Evolutionary conservation across 2,329 filamentous ascomycete species (phyloP).

Genomic region (Pseudocercospora musae): DNA sequence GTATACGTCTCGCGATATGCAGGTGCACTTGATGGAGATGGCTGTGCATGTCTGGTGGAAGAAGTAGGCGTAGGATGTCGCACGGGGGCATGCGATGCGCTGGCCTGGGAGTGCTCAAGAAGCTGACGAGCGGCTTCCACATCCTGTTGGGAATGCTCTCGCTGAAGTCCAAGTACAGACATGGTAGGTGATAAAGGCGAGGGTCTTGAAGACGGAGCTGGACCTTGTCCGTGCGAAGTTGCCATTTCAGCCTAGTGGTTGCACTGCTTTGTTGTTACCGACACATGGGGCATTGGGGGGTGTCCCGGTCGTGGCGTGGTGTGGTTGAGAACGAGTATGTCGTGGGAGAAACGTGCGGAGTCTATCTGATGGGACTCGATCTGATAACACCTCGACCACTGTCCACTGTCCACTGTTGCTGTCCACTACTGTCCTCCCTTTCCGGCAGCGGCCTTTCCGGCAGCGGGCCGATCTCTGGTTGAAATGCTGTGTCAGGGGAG

Average conservation of each 20-base stretch:
- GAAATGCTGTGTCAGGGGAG: background rate
- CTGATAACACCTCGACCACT: background rate
- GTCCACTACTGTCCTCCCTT: background rate
- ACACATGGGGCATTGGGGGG: conserved; percentile 9
- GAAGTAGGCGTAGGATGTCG: conserved; percentile 4
- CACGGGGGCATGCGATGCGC: conserved; percentile 20
- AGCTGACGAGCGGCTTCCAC: conserved; percentile 50
- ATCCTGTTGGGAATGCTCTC: conserved; percentile 47
- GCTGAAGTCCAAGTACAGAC: conserved; percentile 16
- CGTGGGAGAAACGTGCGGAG: conserved; percentile 14
- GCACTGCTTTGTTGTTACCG: conserved; percentile 7
- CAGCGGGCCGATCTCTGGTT: background rate
- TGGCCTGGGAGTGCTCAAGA: conserved; percentile 45
- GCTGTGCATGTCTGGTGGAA: conserved; percentile 4
- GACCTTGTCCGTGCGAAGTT: conserved; percentile 9
- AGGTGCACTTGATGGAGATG: background rate
- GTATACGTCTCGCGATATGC: conserved; percentile 7
- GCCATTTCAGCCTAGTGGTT: conserved; percentile 10
- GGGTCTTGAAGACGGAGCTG: conserved; percentile 7
- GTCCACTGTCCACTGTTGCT: no score
- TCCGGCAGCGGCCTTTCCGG: background rate
- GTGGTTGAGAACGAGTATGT: conserved; percentile 1
- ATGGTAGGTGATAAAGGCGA: conserved; percentile 21
- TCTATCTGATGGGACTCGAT: conserved; percentile 15
- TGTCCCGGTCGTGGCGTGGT: background rate